These are phyloP conservation scores for Plasmodium adleri DNA, from an alignment of 169 alveolate species.

Conservation along the genomic window DNA sequence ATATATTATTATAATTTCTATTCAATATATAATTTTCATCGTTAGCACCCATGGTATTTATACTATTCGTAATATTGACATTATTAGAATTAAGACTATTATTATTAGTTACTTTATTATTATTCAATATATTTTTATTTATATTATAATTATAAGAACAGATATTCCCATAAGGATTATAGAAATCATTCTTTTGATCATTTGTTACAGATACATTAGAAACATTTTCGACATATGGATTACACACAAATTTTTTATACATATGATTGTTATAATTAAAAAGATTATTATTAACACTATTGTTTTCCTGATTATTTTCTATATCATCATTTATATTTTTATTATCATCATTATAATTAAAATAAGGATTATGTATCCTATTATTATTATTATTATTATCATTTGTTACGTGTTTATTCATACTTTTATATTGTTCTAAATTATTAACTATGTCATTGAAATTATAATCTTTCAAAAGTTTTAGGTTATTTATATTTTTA, in stretches of 20 bases:
- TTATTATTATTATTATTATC: neutral
- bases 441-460: neutral
- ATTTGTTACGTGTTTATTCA: neutral
- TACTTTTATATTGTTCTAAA: neutral
- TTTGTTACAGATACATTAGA: too few species aligned
- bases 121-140: neutral
- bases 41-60: neutral
- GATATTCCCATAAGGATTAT: neutral
- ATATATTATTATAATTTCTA: constrained; percentile 10
- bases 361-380: neutral
- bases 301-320: neutral
- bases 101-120: neutral
- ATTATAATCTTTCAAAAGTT: neutral
- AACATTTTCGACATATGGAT: too few species aligned
- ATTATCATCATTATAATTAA: neutral
- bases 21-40: neutral
- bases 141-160: neutral
- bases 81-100: neutral
- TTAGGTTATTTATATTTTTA: neutral
- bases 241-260: neutral
- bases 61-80: neutral
- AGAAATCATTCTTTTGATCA: too few species aligned
- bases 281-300: neutral
- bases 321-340: neutral
- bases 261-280: neutral